Evolutionary conservation across 176 grass and related monocot species (phyloP).

Genomic region (Hyparrhenia diplandra): DNA sequence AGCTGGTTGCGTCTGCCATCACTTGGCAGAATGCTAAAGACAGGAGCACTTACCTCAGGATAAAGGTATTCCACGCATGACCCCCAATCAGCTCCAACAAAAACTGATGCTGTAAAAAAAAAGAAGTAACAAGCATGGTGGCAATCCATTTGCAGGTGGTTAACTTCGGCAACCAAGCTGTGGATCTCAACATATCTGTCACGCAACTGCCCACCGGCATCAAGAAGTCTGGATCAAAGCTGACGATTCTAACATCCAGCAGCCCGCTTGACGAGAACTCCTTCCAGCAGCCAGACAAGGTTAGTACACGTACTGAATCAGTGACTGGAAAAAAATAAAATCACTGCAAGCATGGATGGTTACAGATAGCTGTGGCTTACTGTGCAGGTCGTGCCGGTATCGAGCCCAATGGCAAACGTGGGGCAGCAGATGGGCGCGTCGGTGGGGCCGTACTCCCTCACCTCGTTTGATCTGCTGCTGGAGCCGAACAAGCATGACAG

Average conservation of each 20-base stretch:
- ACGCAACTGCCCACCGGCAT: conserved; percentile 30
- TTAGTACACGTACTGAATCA: not conserved
- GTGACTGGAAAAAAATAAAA: not conserved
- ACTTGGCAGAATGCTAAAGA: conserved; percentile 58
- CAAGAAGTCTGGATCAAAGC: conserved; percentile 44
- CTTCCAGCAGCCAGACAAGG: conserved; percentile 62
- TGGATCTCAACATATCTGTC: conserved; percentile 58
- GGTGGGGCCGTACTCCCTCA: conserved; percentile 50
- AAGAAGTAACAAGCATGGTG: not conserved
- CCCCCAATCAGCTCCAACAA: not conserved
- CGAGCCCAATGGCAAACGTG: conserved; percentile 18
- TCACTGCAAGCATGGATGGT: not conserved
- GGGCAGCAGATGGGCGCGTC: conserved; percentile 47
- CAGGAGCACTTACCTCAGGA: conserved; percentile 49
- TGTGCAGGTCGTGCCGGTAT: conserved; percentile 49
- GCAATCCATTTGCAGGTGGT: conserved; percentile 44
- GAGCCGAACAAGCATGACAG: conserved; percentile 34
- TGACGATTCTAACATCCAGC: conserved; percentile 57
- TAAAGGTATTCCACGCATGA: conserved; percentile 44
- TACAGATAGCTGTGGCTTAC: not conserved
- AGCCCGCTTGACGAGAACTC: conserved; percentile 70
- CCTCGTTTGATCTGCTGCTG: conserved; percentile 64
- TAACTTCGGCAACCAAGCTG: conserved; percentile 56
- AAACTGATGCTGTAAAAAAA: not conserved
- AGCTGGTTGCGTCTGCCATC: conserved; percentile 63